Conservation (phyloP, 306 rosid genomes). For the Ammopiptanthus mongolicus region DNA sequence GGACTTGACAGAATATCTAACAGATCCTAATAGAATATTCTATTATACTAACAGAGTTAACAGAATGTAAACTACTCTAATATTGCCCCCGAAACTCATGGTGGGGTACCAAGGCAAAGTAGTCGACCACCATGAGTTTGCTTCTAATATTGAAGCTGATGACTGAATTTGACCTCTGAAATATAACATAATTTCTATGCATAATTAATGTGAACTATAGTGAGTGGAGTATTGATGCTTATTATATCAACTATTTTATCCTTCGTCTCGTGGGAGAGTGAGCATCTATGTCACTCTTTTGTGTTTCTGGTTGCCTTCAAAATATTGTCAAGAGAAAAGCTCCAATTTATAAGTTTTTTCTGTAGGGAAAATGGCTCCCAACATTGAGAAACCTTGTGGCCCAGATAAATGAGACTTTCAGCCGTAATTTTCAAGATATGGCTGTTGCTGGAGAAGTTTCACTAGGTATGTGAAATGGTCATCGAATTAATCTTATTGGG, state of each 20-base stretch:
- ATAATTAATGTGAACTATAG: too few species aligned
- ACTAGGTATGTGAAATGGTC: constrained; percentile 47
- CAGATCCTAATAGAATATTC: too few species aligned
- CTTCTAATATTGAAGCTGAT: too few species aligned
- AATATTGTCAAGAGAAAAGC: constrained; percentile 4
- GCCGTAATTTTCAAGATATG: constrained; percentile 90
- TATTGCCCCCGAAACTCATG: too few species aligned
- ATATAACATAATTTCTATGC: too few species aligned
- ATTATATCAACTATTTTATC: neutral
- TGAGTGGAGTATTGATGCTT: neutral
- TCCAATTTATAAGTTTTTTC: neutral
- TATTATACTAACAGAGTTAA: too few species aligned
- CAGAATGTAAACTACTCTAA: too few species aligned
- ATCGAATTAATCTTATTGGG: neutral
- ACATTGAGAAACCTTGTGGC: constrained; percentile 79
- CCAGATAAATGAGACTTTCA: constrained; percentile 81
- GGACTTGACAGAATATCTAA: too few species aligned
- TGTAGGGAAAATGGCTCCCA: constrained; percentile 87
- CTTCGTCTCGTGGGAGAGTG: neutral
- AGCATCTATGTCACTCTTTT: neutral
- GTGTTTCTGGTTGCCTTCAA: neutral
- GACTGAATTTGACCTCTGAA: too few species aligned
- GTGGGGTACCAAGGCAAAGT: too few species aligned
- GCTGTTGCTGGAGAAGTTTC: constrained; percentile 99
- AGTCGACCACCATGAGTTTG: too few species aligned